Evolutionary conservation across 73 alveolate species (phyloP), one percentile per base, ranked within the genome.

Genomic region (Effrenium voratum): DNA sequence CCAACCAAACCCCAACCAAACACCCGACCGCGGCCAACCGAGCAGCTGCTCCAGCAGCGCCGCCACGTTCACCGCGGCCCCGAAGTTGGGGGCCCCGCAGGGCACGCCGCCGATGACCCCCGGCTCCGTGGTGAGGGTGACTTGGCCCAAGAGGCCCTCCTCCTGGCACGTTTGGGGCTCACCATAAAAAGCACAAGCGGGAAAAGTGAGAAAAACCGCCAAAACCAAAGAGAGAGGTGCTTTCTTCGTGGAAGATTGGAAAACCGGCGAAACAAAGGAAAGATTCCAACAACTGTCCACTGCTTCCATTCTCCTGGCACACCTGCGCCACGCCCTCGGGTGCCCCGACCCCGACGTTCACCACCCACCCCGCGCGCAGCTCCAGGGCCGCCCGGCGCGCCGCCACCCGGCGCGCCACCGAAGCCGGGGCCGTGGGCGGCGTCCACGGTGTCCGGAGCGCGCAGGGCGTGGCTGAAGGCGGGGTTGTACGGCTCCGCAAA

Each of bases 31-130:
- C n/a, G n/a, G n/a, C n/a, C n/a, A n/a, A n/a, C n/a, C n/a, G n/a
- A n/a, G n/a, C n/a, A n/a, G n/a, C 46, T 80, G 91, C 45, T 45
- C 91, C 34, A 80, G 44, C 46, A 80, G 91, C 32, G 91, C 91
- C 5, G 66, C 66, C 55, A 80, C 91, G 46, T 80, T 80, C 70
- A 80, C 32, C 57, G 91, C 91, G 46, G 91, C 91, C 26, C 91
- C 91, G 44, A 46, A 80, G 70, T 80, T 80, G 34, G 91, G 91
- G 16, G 34, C 1, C n/a, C 91, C n/a, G 32, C 70, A 66, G 0
- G 91, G 91, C 30, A 80, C 46, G n/a, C 91, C 91, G 46, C 91
- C 91, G 34, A 80, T 46, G 36, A 80, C 91, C 30, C 91, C 91
- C 46, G 91, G 91, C 28, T 80, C 91, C 3, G 68, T 8, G 12